A percentile compares a stretch with the other conserved stretches of the same genome.
phyloP scores from a whole-genome alignment of 495 filamentous ascomycete genomes.

The Amniculicola lignicola region DNA sequence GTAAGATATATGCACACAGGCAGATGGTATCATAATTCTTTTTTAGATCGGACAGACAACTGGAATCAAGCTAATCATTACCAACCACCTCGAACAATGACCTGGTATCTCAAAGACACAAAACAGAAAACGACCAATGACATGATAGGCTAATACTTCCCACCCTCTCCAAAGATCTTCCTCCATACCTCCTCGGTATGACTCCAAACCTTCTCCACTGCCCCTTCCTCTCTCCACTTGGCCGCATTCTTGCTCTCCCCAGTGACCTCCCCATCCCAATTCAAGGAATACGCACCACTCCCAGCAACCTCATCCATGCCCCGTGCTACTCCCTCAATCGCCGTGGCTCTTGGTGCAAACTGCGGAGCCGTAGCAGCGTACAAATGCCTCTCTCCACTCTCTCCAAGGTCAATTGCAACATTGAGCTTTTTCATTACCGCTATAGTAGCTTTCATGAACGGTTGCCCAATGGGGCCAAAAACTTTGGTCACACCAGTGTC shows the following conservation, averaged over 20 bases:
- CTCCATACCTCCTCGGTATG: slow-evolving; percentile 31
- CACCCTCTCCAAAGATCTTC: slow-evolving; percentile 17
- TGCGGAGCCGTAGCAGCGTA: slow-evolving; percentile 15
- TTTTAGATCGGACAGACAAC: too few relatives aligned
- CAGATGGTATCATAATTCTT: too few relatives aligned
- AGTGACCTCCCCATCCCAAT: slow-evolving; percentile 9
- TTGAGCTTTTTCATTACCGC: slow-evolving; percentile 7
- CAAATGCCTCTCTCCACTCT: slow-evolving; percentile 27
- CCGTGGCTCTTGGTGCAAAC: slow-evolving; percentile 11
- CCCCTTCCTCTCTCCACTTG: slow-evolving; percentile 11
- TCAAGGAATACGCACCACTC: slow-evolving; percentile 15
- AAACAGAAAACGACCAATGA: too few relatives aligned
- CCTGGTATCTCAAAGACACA: too few relatives aligned
- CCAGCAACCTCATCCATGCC: slow-evolving; percentile 14
- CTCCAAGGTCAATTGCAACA: slow-evolving; percentile 3
- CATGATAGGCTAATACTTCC: slow-evolving; percentile 25
- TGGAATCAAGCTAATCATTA: too few relatives aligned
- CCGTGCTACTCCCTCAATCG: neutral
- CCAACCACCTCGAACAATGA: too few relatives aligned
- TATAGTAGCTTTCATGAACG: neutral
- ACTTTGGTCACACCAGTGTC: neutral
- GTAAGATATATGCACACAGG: too few relatives aligned
- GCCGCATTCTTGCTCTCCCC: neutral
- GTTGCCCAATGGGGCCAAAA: neutral
- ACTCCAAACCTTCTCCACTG: slow-evolving; percentile 21